These are phyloP conservation scores for Otatea glauca DNA, from an alignment of 176 grass and related monocot genomes.

Conservation along the genomic window DNA sequence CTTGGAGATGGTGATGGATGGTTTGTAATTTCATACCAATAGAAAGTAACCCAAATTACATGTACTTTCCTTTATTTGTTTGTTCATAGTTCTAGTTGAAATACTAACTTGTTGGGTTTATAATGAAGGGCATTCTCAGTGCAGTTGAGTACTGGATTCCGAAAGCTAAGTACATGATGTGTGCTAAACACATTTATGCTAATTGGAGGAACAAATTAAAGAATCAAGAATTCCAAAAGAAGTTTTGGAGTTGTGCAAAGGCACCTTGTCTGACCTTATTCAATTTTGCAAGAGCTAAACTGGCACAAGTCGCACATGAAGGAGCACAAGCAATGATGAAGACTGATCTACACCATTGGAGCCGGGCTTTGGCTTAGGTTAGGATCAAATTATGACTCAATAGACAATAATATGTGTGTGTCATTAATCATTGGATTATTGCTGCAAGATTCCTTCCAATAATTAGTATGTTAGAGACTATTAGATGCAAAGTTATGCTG, in stretches of 20 bases:
- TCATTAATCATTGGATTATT: neutral
- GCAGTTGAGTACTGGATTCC: neutral
- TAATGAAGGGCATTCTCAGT: no score
- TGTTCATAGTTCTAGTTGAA: no score
- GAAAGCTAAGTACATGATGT: neutral
- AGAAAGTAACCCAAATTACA: no score
- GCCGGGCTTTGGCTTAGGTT: neutral
- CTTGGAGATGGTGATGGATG: no score
- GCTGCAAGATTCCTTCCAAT: neutral
- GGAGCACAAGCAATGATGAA: neutral
- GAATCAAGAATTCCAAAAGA: neutral
- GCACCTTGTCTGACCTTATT: neutral
- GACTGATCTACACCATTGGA: neutral
- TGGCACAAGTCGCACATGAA: neutral
- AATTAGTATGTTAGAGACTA: neutral
- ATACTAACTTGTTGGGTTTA: no score
- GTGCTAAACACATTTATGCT: neutral
- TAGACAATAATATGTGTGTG: neutral
- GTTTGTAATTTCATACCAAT: no score
- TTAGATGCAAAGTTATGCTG: neutral
- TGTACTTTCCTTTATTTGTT: no score
- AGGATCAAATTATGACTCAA: neutral
- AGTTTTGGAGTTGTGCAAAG: neutral
- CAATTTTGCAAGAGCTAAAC: neutral
- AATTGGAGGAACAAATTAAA: neutral